Percentiles rank a stretch among this genome's conserved stretches.
Evolutionary conservation across 257 asterid species (phyloP).

Genomic region (Solanum gandarillasii): DNA sequence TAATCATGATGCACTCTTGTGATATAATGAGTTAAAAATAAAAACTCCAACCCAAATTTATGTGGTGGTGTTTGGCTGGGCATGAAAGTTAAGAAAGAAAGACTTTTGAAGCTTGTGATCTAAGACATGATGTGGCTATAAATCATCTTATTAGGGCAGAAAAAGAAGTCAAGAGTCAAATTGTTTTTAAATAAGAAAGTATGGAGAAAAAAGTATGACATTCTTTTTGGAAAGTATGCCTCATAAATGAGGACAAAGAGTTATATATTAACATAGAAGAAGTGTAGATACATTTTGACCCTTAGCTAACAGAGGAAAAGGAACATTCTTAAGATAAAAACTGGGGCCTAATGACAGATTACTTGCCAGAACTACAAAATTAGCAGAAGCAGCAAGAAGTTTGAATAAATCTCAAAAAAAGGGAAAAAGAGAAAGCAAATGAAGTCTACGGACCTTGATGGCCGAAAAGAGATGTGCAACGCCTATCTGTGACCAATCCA

Average conservation of each 20-base stretch:
- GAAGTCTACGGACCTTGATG: conserved; percentile 52
- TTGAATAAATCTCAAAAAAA: not conserved
- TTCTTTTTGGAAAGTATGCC: not conserved
- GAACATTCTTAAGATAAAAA: not conserved
- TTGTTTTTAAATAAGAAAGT: not conserved
- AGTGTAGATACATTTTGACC: not conserved
- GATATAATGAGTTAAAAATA: not conserved
- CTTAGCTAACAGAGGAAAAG: not conserved
- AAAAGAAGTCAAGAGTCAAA: not conserved
- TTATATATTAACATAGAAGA: not conserved
- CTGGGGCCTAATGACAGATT: not conserved
- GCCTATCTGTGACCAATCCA: conserved; percentile 96
- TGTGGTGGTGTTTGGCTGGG: not conserved
- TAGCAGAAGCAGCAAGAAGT: not conserved
- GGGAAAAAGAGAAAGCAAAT: not conserved
- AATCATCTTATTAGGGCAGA: not conserved
- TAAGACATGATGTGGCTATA: not conserved
- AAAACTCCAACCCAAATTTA: not conserved
- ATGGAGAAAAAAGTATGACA: not conserved
- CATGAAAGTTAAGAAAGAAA: not conserved
- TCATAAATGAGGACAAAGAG: not conserved
- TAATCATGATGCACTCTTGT: not conserved
- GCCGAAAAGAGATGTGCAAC: conserved; percentile 96
- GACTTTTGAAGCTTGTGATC: not conserved
- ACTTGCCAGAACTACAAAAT: not conserved